Evolutionary conservation across 2,329 filamentous ascomycete species (phyloP), one percentile per base, ranked within the genome.

Genomic region (Talaromyces pinophilus): DNA sequence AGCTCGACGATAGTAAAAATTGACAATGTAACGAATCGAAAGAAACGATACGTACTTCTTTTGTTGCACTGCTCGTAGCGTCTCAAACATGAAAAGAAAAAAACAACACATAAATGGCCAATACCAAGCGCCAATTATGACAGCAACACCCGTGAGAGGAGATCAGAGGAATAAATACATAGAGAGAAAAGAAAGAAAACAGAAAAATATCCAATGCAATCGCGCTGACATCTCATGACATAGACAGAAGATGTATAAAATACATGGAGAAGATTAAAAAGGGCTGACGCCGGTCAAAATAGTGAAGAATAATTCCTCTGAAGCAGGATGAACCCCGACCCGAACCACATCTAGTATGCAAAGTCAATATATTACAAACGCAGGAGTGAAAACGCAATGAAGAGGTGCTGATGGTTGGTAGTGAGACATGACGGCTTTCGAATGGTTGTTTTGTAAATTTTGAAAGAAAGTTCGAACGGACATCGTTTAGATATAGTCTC

Each of bases 401-500:
- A 62, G 46, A 52, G 46, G 59, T 35, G 55, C 44, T 65, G 61
- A 35, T 63, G 30, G 55, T 60, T 57, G 54, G 22, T 57, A 25
- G 13, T 33, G 59, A 44, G 50, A 63, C 64, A 50, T 40, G 38
- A 66, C 28, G 63, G 65, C 57, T 59, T 52, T 44, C 40, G 57
- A n/a, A 30, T 13, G 13, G n/a, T 6, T 28, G 57, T 25, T n/a
- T 11, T n/a, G 57, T 60, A 11, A n/a, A 30, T 35, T 38, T 17
- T 30, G 46, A 22, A 42, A 44, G 19, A 42, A 17, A 17, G 42
- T 44, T 48, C 6, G n/a, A 35, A 22, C n/a, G 19, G n/a, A 48
- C 40, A 48, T 68, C 33, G n/a, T 46, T 87, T 83, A 91, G 70
- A 90, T 88, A 74, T 91, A 98, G 82, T 99, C 95, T 75, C 95